phyloP scores from a whole-genome alignment of 495 filamentous ascomycete species.

The Apodospora peruviana region DNA sequence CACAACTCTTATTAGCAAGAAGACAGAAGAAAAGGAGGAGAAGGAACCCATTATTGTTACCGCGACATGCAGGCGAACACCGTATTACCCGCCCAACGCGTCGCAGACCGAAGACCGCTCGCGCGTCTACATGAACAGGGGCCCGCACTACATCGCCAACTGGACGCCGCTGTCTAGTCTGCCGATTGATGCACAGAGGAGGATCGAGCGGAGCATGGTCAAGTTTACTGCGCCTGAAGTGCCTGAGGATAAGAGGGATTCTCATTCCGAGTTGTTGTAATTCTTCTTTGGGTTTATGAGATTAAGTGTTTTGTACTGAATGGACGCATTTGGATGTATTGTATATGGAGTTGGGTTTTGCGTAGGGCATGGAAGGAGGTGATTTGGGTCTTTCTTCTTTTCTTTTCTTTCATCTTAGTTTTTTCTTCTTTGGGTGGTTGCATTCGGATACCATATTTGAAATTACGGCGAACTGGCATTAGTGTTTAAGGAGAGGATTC shows the following conservation, averaged over 20 bases:
- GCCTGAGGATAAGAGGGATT: not conserved
- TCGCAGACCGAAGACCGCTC: conserved; percentile 12
- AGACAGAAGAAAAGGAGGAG: not conserved
- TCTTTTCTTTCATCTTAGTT: no score
- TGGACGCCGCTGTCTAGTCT: conserved; percentile 21
- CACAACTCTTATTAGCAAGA: not conserved
- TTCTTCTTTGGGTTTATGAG: no score
- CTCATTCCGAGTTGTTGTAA: no score
- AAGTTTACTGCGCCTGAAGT: conserved; percentile 5
- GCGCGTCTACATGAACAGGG: conserved; percentile 17
- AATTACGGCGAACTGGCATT: no score
- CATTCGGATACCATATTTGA: no score
- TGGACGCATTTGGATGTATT: not conserved
- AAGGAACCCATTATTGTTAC: not conserved
- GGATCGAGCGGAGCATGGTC: conserved; percentile 15
- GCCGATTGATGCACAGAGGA: conserved; percentile 12
- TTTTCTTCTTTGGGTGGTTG: no score
- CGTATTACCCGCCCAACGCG: conserved; percentile 23
- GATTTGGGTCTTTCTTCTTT: not conserved
- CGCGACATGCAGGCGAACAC: conserved; percentile 8
- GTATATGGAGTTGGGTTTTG: not conserved
- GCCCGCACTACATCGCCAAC: conserved; percentile 16
- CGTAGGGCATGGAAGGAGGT: not conserved
- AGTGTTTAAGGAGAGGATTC: no score
- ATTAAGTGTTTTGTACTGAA: no score